Conservation (phyloP, 371 early-diverging fungal genomes). For the Mucor indicus region DNA sequence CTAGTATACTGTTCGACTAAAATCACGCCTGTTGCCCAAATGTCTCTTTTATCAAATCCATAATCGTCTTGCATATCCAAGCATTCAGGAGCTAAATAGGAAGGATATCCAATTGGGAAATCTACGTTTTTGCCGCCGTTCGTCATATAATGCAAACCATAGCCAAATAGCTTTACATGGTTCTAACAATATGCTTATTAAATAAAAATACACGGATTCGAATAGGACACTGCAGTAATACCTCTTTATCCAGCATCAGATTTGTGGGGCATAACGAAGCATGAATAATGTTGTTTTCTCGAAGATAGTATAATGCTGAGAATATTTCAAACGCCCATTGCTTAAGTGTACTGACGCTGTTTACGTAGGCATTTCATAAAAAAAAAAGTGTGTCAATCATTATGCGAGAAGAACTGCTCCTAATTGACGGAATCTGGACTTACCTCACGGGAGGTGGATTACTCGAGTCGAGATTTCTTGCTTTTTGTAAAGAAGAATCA, state of each 20-base stretch:
- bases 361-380: background rate
- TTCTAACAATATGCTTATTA: constrained; percentile 29
- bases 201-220: no score
- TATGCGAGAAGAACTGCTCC: no score
- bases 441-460: constrained; percentile 17
- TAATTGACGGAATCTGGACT: no score
- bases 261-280: constrained; percentile 50
- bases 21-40: constrained; percentile 65
- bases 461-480: constrained; percentile 20
- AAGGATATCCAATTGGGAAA: constrained; percentile 60
- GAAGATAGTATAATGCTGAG: constrained; percentile 50
- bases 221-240: no score
- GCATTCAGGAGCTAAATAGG: constrained; percentile 39
- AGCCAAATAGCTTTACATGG: constrained; percentile 54
- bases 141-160: constrained; percentile 67
- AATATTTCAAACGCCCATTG: constrained; percentile 59
- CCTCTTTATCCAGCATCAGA: constrained; percentile 50
- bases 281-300: constrained; percentile 47
- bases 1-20: constrained; percentile 54
- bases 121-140: constrained; percentile 54
- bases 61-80: constrained; percentile 2
- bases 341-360: constrained; percentile 23
- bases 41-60: constrained; percentile 40
- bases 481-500: constrained; percentile 36
- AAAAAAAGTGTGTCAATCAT: no score